Evolutionary conservation across 2,329 filamentous ascomycete genomes (phyloP).

Genomic region (Bretziella fagacearum): DNA sequence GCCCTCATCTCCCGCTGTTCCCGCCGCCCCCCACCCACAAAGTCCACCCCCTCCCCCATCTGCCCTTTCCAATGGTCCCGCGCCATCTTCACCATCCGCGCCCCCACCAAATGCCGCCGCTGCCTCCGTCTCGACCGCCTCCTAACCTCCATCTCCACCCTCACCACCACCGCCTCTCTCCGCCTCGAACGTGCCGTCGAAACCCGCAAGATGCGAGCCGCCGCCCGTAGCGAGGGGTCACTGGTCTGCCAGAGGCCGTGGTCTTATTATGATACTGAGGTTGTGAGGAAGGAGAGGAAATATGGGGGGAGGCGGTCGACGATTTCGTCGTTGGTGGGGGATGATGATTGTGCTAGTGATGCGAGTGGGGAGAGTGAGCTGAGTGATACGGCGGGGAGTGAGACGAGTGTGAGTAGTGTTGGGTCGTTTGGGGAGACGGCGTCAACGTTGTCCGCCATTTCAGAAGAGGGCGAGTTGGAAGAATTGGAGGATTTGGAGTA

Average conservation of each 20-base stretch:
- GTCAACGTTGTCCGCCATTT: not conserved
- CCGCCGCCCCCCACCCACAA: not conserved
- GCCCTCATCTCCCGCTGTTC: constrained; percentile 12
- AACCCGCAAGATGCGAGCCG: not conserved
- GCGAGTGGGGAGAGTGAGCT: constrained; percentile 1
- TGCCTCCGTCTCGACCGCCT: constrained; percentile 10
- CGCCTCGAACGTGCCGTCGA: constrained; percentile 7
- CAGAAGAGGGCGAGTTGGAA: constrained; percentile 6
- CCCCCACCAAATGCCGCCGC: constrained; percentile 6
- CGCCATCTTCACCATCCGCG: constrained; percentile 13
- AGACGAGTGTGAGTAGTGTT: constrained; percentile 5
- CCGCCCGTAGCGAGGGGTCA: not conserved
- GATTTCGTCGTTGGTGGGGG: not conserved
- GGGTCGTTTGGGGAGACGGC: not conserved
- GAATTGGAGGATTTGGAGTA: constrained; percentile 13
- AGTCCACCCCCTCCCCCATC: not conserved
- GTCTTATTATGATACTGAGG: constrained; percentile 10
- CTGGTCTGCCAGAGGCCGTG: constrained; percentile 9
- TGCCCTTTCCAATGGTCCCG: constrained; percentile 14
- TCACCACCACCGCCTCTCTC: constrained; percentile 9
- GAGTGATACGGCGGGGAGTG: constrained; percentile 1
- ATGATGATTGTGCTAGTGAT: constrained; percentile 10
- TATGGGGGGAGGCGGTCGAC: not conserved
- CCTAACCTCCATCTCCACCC: constrained; percentile 6
- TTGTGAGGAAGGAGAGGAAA: not conserved